Conservation (phyloP, 495 filamentous ascomycete species). For the Emericellopsis terricola region DNA sequence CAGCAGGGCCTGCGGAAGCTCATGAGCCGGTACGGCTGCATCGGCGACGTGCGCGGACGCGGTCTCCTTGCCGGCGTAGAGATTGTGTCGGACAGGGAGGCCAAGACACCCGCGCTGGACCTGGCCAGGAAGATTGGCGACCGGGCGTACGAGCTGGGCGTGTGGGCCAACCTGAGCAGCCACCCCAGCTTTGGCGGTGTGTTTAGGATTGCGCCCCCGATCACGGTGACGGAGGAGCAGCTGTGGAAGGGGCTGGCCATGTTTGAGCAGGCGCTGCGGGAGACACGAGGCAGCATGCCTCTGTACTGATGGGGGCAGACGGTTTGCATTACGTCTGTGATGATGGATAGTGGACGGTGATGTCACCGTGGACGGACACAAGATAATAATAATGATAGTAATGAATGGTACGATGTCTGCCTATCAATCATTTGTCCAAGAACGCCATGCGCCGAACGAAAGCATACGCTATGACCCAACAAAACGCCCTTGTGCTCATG, state of each 20-base stretch:
- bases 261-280: constrained; percentile 26
- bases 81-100: constrained; percentile 27
- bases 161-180: constrained; percentile 34
- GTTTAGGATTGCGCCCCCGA: constrained; percentile 38
- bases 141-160: constrained; percentile 25
- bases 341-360: no score
- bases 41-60: constrained; percentile 36
- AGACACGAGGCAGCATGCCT: constrained; percentile 7
- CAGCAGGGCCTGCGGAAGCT: constrained; percentile 22
- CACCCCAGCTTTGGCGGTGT: constrained; percentile 32
- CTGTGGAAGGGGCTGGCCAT: constrained; percentile 27
- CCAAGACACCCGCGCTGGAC: constrained; percentile 22
- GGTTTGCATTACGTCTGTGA: no score
- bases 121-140: constrained; percentile 27
- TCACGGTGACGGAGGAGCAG: constrained; percentile 32
- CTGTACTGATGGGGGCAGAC: constrained; percentile 4
- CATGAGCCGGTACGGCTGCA: constrained; percentile 29
- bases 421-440: no score
- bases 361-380: no score
- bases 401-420: no score
- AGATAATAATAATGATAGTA: no score
- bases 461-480: no score
- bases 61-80: constrained; percentile 35
- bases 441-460: no score
- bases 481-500: no score